Evolutionary conservation across 495 filamentous ascomycete species (phyloP).

Genomic region (Daldinia bambusicola): DNA sequence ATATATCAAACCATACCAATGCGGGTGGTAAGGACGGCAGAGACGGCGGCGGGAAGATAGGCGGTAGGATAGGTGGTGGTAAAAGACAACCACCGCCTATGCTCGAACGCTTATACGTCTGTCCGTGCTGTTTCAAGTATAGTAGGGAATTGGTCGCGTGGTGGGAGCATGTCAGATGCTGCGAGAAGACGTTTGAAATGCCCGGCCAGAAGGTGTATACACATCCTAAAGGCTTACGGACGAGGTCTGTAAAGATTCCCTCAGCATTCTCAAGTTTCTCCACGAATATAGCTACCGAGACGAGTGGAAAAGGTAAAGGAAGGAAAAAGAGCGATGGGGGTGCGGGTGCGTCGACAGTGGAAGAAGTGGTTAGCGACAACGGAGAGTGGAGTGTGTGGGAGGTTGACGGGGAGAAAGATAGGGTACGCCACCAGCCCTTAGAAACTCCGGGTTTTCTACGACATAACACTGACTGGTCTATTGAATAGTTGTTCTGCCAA

Average conservation of each 20-base stretch:
- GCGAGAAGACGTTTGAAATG: slow-evolving; percentile 53
- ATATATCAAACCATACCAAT: slow-evolving; percentile 41
- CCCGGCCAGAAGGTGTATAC: slow-evolving; percentile 60
- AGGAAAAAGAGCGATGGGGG: slow-evolving; percentile 51
- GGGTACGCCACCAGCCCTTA: slow-evolving; percentile 57
- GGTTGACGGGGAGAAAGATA: slow-evolving; percentile 86
- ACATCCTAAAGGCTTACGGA: slow-evolving; percentile 56
- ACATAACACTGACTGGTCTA: slow-evolving; percentile 20
- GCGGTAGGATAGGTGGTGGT: slow-evolving; percentile 43
- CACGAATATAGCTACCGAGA: neutral
- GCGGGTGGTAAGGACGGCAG: slow-evolving; percentile 38
- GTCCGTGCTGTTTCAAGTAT: slow-evolving; percentile 94
- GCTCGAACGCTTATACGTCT: slow-evolving; percentile 80
- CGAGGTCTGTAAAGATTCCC: slow-evolving; percentile 46
- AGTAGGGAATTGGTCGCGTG: slow-evolving; percentile 73
- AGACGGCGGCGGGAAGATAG: slow-evolving; percentile 36
- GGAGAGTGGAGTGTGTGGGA: slow-evolving; percentile 79
- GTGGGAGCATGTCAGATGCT: slow-evolving; percentile 57
- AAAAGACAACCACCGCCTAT: slow-evolving; percentile 54
- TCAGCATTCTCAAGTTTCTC: neutral
- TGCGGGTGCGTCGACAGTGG: slow-evolving; percentile 47
- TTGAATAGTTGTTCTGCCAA: slow-evolving; percentile 83
- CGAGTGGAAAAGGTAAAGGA: slow-evolving; percentile 50
- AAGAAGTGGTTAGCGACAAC: slow-evolving; percentile 66
- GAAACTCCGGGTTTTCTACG: neutral